Base-by-base conservation (phyloP, 805 yeast species). In the Barnettozyma botsteinii region DNA sequence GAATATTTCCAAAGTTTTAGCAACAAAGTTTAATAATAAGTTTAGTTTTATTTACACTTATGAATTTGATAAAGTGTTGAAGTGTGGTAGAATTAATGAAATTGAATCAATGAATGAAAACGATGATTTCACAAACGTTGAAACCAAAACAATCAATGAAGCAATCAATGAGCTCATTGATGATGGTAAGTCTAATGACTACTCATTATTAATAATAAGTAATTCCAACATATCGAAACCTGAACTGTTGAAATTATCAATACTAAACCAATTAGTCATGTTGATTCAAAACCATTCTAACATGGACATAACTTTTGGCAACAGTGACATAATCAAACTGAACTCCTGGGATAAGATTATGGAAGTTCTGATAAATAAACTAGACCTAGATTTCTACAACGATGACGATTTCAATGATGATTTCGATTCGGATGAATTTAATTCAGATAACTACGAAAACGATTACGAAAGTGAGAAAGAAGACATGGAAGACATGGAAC, bases 261-360 rank as follows among this genome's bases (percentile, higher is more conserved):
- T 50, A 3, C 22, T 34, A 6, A 53, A 52, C 20, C 41, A 37
- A 33, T 31, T 55, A 24, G 32, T 43, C 5, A n/a, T 55, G 1
- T 43, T 37, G 14, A 34, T 52, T 13, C 41, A 27, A 14, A 24
- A 18, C 7, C 19, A 24, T 11, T n/a, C n/a, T n/a, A n/a, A n/a
- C n/a, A n/a, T n/a, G n/a, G n/a, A n/a, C n/a, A n/a, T n/a, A n/a
- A n/a, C n/a, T n/a, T n/a, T n/a, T n/a, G n/a, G n/a, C n/a, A n/a
- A n/a, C n/a, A n/a, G n/a, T n/a, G n/a, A n/a, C n/a, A n/a, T 47
- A 1, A 4, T 48, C 3, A 31, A 26, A 7, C 35, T 48, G 3
- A 35, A 40, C 5, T 33, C 47, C 2, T 56, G 55, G 55, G 60
- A 56, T 32, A 48, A 49, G 3, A 41, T 56, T 4, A 56, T 54